These are phyloP conservation scores for Phytophthora foliorum DNA, from an alignment of 352 stramenopile genomes.

Conservation along the genomic window DNA sequence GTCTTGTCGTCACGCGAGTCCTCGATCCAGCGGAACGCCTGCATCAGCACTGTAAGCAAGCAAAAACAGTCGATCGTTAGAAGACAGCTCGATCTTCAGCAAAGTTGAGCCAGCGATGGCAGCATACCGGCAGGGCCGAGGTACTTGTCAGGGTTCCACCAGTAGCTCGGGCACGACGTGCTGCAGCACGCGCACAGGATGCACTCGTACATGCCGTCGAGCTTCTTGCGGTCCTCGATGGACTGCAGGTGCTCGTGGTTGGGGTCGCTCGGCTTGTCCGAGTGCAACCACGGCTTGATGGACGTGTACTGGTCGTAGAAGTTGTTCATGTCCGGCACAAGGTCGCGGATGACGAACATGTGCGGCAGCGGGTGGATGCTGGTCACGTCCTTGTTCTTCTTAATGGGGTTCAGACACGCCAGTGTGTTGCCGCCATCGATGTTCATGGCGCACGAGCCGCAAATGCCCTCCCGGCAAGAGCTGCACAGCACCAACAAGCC, in stretches of 20 bases:
- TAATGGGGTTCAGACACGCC: conserved; percentile 98
- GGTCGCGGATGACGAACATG: conserved; percentile 99
- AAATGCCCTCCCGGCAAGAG: conserved; percentile 99
- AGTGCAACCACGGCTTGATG: conserved; percentile 99
- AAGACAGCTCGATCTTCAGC: not conserved
- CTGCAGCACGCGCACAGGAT: conserved; percentile 99
- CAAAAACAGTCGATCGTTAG: conserved; percentile 11
- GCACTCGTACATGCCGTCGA: conserved; percentile 99
- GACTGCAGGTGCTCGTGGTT: conserved; percentile 92
- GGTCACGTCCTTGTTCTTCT: conserved; percentile 92
- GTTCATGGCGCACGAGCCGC: conserved; percentile 99
- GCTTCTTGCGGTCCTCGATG: conserved; percentile 98
- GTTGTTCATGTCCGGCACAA: conserved; percentile 99
- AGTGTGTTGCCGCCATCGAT: conserved; percentile 99
- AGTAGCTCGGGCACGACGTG: conserved; percentile 99
- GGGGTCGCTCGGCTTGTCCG: conserved; percentile 86
- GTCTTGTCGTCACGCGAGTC: conserved; percentile 98
- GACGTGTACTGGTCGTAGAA: conserved; percentile 98
- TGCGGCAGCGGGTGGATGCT: conserved; percentile 99
- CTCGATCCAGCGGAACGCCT: conserved; percentile 99
- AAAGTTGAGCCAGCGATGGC: not conserved
- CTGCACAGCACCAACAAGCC: conserved; percentile 36
- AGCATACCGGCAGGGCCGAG: conserved; percentile 87
- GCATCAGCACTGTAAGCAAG: conserved; percentile 85
- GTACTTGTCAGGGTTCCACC: conserved; percentile 99